A percentile compares a stretch with the other conserved stretches of the same genome.
Conservation (phyloP, 148 eudicot genomes). For the Heliamphora exappendiculata region DNA sequence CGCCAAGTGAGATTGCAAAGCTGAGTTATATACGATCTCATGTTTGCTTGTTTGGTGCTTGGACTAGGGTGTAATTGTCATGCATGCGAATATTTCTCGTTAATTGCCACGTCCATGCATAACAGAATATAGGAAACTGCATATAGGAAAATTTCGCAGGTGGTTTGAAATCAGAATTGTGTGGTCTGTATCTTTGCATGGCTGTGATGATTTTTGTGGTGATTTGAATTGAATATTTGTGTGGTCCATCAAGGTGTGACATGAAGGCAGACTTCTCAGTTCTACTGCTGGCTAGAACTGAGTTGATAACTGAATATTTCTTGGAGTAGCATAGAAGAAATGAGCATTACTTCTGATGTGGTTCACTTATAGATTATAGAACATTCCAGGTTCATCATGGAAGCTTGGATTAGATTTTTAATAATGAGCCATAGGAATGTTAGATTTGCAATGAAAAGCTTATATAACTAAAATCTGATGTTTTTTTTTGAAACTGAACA, state of each 20-base stretch:
- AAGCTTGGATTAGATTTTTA: background rate
- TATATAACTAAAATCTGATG: background rate
- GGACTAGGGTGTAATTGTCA: background rate
- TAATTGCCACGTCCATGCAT: background rate
- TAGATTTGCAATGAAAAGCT: background rate
- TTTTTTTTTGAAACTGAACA: conserved; percentile 27
- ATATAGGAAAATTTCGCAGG: background rate
- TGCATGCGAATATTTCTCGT: background rate
- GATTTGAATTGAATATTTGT: background rate
- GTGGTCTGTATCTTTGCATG: background rate
- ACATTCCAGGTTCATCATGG: background rate
- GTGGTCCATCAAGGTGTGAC: background rate
- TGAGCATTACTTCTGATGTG: background rate
- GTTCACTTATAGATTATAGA: background rate
- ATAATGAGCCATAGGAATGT: background rate
- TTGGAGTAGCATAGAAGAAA: background rate
- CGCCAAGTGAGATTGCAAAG: conserved; percentile 54
- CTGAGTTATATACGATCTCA: background rate
- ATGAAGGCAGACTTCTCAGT: background rate
- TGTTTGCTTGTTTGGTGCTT: conserved; percentile 1
- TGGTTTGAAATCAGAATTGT: background rate
- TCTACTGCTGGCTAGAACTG: background rate
- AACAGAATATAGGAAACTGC: background rate
- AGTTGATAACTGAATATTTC: background rate
- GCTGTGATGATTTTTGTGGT: background rate